phyloP scores from a whole-genome alignment of 352 stramenopile genomes.

The Phytophthora pini region DNA sequence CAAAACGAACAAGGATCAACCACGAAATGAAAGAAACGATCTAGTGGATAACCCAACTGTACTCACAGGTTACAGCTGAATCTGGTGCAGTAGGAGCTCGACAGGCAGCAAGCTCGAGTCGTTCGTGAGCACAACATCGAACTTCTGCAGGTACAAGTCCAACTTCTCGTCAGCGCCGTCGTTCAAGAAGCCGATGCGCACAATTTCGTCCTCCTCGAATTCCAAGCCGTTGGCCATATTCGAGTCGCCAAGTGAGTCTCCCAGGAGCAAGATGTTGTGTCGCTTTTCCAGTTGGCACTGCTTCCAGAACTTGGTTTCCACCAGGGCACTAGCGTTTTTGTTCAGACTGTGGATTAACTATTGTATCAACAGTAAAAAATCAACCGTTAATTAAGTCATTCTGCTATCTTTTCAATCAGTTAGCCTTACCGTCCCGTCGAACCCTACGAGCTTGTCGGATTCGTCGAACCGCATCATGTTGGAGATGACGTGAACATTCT shows the following conservation, averaged over 20 bases:
- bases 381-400: constrained; percentile 1
- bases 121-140: constrained; percentile 83
- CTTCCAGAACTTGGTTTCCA: constrained; percentile 72
- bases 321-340: constrained; percentile 76
- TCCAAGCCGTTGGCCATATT: constrained; percentile 73
- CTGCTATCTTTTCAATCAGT: not conserved
- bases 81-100: constrained; percentile 65
- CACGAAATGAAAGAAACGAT: constrained; percentile 5
- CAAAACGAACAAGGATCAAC: constrained; percentile 2
- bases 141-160: constrained; percentile 63
- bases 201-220: constrained; percentile 63
- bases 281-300: constrained; percentile 76
- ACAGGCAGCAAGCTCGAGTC: constrained; percentile 70
- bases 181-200: constrained; percentile 79
- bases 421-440: constrained; percentile 54
- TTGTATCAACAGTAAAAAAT: constrained; percentile 7
- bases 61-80: constrained; percentile 34
- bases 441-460: constrained; percentile 45
- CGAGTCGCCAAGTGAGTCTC: constrained; percentile 74
- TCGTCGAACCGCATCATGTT: constrained; percentile 86
- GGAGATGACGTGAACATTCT: constrained; percentile 82
- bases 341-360: constrained; percentile 84
- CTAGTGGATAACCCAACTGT: too few relatives aligned
- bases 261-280: constrained; percentile 77
- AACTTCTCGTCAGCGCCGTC: constrained; percentile 60